Evolutionary conservation across 306 rosid species (phyloP).

Genomic region (Cucumis sativus): Cucumber_9930_V3 NC_026661.2:21321001-21321500

Average conservation of each 20-base stretch:
- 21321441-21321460: conserved; percentile 56
- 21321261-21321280: background rate
- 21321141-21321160: conserved; percentile 95
- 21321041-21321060: no score
- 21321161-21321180: conserved; percentile 72
- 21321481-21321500: background rate
- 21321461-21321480: conserved; percentile 6
- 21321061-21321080: no score
- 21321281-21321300: conserved; percentile 2
- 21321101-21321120: conserved; percentile 7
- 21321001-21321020: no score
- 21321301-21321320: conserved; percentile 16
- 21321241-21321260: background rate
- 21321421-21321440: conserved; percentile 39
- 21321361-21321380: conserved; percentile 53
- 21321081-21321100: background rate
- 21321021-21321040: no score
- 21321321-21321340: conserved; percentile 68
- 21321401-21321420: conserved; percentile 23
- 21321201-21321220: conserved; percentile 34
- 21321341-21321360: conserved; percentile 61
- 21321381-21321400: conserved; percentile 31
- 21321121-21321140: conserved; percentile 69
- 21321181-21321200: conserved; percentile 57
- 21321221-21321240: background rate